phyloP scores from a whole-genome alignment of 2,329 filamentous ascomycete genomes.

The Colletotrichum cordylinicola region DNA sequence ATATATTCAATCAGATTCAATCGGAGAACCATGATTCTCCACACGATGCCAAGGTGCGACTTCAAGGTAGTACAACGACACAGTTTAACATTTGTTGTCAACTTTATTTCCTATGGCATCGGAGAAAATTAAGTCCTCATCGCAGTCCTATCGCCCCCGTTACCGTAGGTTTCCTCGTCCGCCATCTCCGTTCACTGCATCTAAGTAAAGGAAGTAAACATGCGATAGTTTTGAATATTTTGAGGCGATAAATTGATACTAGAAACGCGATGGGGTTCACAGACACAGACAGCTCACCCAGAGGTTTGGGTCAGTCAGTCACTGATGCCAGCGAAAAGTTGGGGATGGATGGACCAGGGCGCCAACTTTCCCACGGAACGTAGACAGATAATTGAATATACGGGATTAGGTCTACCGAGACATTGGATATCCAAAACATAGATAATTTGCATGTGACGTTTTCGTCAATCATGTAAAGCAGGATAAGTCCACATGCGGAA shows the following conservation, averaged over 20 bases:
- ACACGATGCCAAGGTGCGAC: background rate
- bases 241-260: background rate
- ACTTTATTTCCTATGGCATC: background rate
- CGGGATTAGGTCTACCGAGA: background rate
- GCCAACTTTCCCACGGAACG: background rate
- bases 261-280: background rate
- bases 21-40: background rate
- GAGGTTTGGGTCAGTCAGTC: background rate
- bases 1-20: background rate
- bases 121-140: background rate
- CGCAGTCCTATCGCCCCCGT: background rate
- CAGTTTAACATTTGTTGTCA: background rate
- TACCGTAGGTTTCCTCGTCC: background rate
- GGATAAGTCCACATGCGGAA: background rate
- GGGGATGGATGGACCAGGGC: background rate
- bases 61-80: background rate
- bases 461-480: background rate
- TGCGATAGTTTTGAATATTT: background rate
- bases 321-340: background rate
- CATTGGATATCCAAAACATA: background rate
- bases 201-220: background rate
- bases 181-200: background rate
- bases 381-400: background rate
- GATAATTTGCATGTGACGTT: background rate
- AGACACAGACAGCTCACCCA: background rate